Base-by-base conservation (phyloP, 2,329 filamentous ascomycete genomes). In the Aotearoamyces nothofagi region DNA sequence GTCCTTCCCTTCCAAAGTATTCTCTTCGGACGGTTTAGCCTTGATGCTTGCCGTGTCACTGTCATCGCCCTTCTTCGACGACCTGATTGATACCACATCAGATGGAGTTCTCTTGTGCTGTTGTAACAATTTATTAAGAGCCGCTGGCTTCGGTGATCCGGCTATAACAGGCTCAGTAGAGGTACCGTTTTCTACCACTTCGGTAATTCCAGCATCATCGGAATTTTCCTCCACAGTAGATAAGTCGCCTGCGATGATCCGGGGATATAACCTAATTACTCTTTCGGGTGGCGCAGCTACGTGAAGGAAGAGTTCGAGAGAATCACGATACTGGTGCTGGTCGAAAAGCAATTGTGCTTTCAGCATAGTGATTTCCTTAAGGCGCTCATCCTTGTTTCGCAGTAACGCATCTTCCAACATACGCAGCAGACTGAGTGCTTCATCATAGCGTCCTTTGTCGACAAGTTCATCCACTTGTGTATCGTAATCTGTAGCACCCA, bases 351-450 rank as follows among this genome's bases (percentile, higher is more conserved):
- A 58, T 49, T 92, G 82, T 0, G 87, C 90, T 50, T 98, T 98
- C 40, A 79, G 66, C 58, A 92, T 90, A 56, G 87, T 92, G 42
- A 92, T 75, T 42, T 92, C 78, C 15, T 86, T 70, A 34, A 93
- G 63, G 7, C 80, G 76, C 27, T 78, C 75, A 6, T 66, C 63
- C 53, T 98, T 98, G 52, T 92, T 72, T 26, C 72, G 69, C 13
- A 98, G 61, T 13, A 98, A 58, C 0, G 87, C 92, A 52, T 93
- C 87, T 54, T 98, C 90, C 1, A 98, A 67, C 73, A 94, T 84
- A 27, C 69, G 66, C 5, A 96, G 60, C 6, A 98, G 59, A 45
- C 84, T 94, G 37, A 96, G 78, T 0, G 87, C 87, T 54, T 98
- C 92, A 43, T 98, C 87, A 31, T 86, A 81, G 35, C 71, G 68